Evolutionary conservation across 768 basidiomycete genomes (phyloP).

Genomic region (Psilocybe azurescens): DNA sequence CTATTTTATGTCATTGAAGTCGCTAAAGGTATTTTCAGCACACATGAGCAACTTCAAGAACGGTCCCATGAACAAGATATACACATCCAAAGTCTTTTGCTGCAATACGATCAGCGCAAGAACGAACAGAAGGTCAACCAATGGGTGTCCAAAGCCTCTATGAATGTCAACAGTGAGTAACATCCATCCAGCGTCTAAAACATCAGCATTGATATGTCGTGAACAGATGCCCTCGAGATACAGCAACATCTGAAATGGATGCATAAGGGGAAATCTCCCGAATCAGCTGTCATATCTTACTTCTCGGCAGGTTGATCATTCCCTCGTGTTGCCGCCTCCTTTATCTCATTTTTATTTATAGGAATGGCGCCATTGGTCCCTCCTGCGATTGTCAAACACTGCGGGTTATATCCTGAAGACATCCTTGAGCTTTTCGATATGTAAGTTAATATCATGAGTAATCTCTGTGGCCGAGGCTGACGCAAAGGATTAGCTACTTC

Average conservation of each 20-base stretch:
- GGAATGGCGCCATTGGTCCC: conserved; percentile 29
- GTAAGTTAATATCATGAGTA: conserved; percentile 35
- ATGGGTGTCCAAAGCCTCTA: conserved; percentile 41
- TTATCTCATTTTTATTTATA: conserved; percentile 15
- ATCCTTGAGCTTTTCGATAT: conserved; percentile 56
- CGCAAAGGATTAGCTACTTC: conserved; percentile 46
- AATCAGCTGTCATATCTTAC: conserved; percentile 38
- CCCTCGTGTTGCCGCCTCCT: not conserved
- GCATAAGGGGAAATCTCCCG: conserved; percentile 39
- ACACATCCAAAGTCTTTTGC: conserved; percentile 49
- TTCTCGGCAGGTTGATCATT: conserved; percentile 38
- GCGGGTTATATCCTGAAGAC: conserved; percentile 54
- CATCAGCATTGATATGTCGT: not conserved
- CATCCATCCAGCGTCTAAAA: not conserved
- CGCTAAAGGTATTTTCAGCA: conserved; percentile 35
- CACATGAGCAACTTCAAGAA: conserved; percentile 59
- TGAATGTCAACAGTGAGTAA: conserved; percentile 18
- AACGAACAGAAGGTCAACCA: conserved; percentile 45
- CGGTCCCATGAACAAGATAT: conserved; percentile 49
- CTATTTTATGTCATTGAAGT: not conserved
- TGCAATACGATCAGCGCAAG: conserved; percentile 47
- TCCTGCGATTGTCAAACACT: conserved; percentile 54
- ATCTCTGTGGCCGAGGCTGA: not conserved
- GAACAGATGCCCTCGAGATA: conserved; percentile 9
- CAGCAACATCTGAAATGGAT: conserved; percentile 20